phyloP scores from a whole-genome alignment of 345 rosid species.

The Alliaria petiolata region DNA sequence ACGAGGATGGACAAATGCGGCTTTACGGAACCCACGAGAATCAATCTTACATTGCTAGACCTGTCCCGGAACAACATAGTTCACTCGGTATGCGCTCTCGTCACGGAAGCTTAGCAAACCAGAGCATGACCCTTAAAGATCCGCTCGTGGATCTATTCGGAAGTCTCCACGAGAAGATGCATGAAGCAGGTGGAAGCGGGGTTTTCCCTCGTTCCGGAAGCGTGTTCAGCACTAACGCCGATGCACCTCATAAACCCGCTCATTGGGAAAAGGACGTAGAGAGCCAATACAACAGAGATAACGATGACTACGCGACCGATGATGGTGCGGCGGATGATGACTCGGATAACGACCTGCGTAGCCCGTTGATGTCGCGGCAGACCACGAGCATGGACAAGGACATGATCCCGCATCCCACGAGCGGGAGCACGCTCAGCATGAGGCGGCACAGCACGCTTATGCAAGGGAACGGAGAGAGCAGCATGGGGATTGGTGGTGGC shows the following conservation, averaged over 20 bases:
- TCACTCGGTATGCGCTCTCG: too few species aligned
- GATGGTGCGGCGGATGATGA: slow-evolving; percentile 46
- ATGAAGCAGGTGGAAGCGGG: slow-evolving; percentile 79
- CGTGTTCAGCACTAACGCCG: slow-evolving; percentile 76
- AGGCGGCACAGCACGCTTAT: slow-evolving; percentile 66
- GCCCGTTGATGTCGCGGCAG: slow-evolving; percentile 91
- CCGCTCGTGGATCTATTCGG: slow-evolving; percentile 89
- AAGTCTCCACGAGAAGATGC: slow-evolving; percentile 86
- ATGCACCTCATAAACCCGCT: slow-evolving; percentile 54
- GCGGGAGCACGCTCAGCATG: slow-evolving; percentile 62
- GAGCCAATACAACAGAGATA: slow-evolving; percentile 65
- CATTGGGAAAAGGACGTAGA: slow-evolving; percentile 71
- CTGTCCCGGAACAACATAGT: too few species aligned
- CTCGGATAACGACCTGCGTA: slow-evolving; percentile 76
- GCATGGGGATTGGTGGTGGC: slow-evolving; percentile 93
- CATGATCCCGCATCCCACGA: slow-evolving; percentile 50
- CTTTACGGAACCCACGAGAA: slow-evolving; percentile 79
- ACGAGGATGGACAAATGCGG: slow-evolving; percentile 56
- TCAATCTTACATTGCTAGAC: slow-evolving; percentile 85
- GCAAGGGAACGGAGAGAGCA: slow-evolving; percentile 58
- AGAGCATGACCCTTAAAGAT: slow-evolving; percentile 71
- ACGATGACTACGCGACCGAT: slow-evolving; percentile 57
- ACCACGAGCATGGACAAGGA: slow-evolving; percentile 81
- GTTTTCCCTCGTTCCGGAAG: slow-evolving; percentile 85
- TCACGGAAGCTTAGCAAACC: slow-evolving; percentile 77